phyloP scores from a whole-genome alignment of 1,139 yeast genomes.

The Zhuliangozyma parablackwelliae region DNA sequence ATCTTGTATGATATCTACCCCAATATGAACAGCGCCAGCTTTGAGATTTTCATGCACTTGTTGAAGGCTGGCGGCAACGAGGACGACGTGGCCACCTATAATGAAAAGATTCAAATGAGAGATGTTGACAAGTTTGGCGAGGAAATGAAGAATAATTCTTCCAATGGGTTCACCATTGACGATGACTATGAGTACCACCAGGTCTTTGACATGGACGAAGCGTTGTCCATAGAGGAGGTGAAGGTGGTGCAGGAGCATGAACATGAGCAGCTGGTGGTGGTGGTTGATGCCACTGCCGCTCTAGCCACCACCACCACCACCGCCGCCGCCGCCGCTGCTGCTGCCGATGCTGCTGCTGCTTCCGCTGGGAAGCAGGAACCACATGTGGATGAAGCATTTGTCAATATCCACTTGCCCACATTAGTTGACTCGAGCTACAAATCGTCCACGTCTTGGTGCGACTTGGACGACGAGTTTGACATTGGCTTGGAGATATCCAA shows the following conservation, averaged over 20 bases:
- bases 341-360: too few species aligned
- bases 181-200: constrained; percentile 14
- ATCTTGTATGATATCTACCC: constrained; percentile 42
- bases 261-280: not conserved
- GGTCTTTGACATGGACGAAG: constrained; percentile 32
- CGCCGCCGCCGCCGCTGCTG: too few species aligned
- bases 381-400: too few species aligned
- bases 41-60: constrained; percentile 28
- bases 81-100: constrained; percentile 24
- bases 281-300: not conserved
- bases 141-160: constrained; percentile 27
- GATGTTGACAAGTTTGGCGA: constrained; percentile 24
- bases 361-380: too few species aligned
- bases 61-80: constrained; percentile 32
- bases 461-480: constrained; percentile 19
- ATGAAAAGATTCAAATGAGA: constrained; percentile 23
- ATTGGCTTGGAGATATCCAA: constrained; percentile 5
- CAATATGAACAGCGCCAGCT: constrained; percentile 35
- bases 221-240: not conserved
- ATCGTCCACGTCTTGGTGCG: constrained; percentile 33
- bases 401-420: constrained; percentile 17
- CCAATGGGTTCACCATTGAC: constrained; percentile 29
- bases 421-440: constrained; percentile 27
- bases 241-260: not conserved
- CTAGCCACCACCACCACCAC: too few species aligned